phyloP scores from a whole-genome alignment of 83 land plant genomes.

The Thuja plicata region DNA sequence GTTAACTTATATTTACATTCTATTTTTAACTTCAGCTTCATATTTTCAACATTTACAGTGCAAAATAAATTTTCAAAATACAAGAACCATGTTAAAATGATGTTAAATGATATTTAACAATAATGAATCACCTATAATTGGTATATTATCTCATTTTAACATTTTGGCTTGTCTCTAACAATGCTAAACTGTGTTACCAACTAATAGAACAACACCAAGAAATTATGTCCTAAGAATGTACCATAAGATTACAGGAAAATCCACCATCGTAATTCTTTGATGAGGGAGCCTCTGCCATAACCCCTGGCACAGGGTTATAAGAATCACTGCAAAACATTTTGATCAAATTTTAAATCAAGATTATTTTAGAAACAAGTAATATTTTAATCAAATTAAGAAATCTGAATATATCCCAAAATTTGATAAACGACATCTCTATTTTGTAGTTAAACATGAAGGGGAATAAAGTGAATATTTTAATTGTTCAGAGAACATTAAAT shows the following conservation, averaged over 20 bases:
- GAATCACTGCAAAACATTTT: constrained; percentile 61
- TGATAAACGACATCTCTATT: background rate
- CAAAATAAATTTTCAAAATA: background rate
- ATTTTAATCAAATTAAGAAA: background rate
- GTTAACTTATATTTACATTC: background rate
- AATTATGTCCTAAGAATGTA: constrained; percentile 18
- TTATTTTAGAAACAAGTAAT: background rate
- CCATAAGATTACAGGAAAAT: constrained; percentile 88
- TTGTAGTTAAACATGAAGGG: background rate
- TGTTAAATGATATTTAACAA: background rate
- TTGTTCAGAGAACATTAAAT: background rate
- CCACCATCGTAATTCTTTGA: constrained; percentile 86
- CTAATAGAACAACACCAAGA: background rate
- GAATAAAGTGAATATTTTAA: background rate
- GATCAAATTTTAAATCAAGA: background rate
- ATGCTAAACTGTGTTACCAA: background rate
- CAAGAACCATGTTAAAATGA: background rate
- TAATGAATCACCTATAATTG: background rate
- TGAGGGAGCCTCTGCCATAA: constrained; percentile 83
- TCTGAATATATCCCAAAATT: background rate
- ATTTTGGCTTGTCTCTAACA: background rate
- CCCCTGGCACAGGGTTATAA: constrained; percentile 95
- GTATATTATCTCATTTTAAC: background rate
- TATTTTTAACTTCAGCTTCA: background rate
- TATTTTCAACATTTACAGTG: background rate